Percentiles rank a stretch among this genome's conserved stretches.
Evolutionary conservation across 2,329 filamentous ascomycete genomes (phyloP).

Genomic region (Monosporascus cannonballus): DNA sequence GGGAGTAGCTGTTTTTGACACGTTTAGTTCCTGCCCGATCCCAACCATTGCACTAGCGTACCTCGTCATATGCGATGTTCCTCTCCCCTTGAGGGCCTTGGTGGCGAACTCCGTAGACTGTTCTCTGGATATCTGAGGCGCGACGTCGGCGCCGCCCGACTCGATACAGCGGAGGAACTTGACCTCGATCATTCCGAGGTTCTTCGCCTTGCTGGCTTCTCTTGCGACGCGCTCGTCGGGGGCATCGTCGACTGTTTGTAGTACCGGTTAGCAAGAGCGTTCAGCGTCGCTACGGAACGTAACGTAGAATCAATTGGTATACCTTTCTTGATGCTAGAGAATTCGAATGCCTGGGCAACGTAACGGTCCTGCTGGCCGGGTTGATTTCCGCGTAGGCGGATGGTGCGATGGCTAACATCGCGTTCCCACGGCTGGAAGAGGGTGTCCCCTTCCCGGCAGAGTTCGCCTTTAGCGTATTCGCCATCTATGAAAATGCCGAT

Average conservation of each 20-base stretch:
- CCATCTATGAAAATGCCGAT: slow-evolving; percentile 13
- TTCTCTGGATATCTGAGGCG: background rate
- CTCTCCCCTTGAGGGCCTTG: slow-evolving; percentile 12
- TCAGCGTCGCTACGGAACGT: no score
- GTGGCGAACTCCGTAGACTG: slow-evolving; percentile 1
- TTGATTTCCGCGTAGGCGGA: background rate
- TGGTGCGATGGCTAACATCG: background rate
- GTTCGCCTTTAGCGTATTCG: slow-evolving; percentile 6
- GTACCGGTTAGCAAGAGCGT: no score
- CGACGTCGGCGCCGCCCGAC: background rate
- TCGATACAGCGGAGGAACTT: slow-evolving; percentile 4
- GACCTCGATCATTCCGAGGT: slow-evolving; percentile 15
- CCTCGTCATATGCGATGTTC: slow-evolving; percentile 14
- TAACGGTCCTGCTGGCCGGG: background rate
- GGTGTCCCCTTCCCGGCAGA: slow-evolving; percentile 1
- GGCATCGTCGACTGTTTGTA: slow-evolving; percentile 6
- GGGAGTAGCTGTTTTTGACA: background rate
- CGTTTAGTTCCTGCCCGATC: background rate
- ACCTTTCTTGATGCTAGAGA: slow-evolving; percentile 13
- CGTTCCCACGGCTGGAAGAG: background rate
- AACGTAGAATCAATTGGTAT: background rate
- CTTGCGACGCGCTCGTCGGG: slow-evolving; percentile 3
- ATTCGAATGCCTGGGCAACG: background rate
- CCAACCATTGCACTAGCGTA: slow-evolving; percentile 1
- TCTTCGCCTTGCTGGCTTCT: slow-evolving; percentile 3